A percentile compares a stretch with the other conserved stretches of the same genome.
These are phyloP conservation scores for Atkinsonella hypoxylon DNA, from an alignment of 2,329 filamentous ascomycete genomes.

Conservation along the genomic window DNA sequence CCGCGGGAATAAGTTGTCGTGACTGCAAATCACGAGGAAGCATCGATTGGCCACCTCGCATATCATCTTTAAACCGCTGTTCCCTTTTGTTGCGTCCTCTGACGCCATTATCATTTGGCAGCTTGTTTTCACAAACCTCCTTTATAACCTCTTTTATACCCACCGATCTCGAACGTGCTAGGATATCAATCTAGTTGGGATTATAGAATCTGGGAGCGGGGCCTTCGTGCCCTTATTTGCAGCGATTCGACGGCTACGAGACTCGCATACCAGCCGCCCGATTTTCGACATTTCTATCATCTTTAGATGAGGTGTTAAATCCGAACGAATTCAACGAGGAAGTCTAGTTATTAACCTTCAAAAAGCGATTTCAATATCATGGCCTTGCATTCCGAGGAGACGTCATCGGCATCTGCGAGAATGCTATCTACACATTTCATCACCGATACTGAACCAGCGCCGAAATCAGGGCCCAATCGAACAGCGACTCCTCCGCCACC, in stretches of 20 bases:
- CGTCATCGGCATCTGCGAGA: constrained; percentile 17
- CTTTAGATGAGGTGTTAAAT: not conserved
- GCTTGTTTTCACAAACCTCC: not conserved
- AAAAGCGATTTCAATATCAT: not conserved
- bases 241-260: not conserved
- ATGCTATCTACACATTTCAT: constrained; percentile 7
- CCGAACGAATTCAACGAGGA: not conserved
- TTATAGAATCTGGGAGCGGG: not conserved
- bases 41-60: not conserved
- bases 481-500: constrained; percentile 33
- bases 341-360: not conserved
- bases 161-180: not conserved
- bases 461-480: constrained; percentile 18
- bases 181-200: not conserved
- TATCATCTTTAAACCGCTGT: not conserved
- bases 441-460: not conserved
- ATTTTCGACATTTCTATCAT: constrained; percentile 7
- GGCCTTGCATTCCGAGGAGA: not conserved
- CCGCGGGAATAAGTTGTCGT: not conserved
- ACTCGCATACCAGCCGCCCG: not conserved
- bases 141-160: not conserved
- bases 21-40: not conserved
- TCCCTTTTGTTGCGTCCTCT: not conserved
- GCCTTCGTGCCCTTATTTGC: constrained; percentile 7
- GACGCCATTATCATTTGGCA: not conserved